These are phyloP conservation scores for Aspergillus sp. DNA, from an alignment of 2,329 filamentous ascomycete genomes.

Conservation along the genomic window DNA sequence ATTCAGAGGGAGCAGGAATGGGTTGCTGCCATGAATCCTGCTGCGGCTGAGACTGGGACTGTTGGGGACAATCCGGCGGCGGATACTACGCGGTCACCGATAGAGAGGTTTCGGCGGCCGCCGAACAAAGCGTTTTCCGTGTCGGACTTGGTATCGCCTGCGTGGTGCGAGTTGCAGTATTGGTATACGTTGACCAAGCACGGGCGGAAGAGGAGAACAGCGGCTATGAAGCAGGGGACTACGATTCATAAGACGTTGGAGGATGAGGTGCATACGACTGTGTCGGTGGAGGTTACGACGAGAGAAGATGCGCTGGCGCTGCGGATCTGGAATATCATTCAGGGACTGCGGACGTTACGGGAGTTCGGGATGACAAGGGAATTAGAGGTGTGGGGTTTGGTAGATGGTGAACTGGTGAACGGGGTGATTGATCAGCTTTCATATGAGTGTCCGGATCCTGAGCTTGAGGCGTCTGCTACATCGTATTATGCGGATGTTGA, in stretches of 20 bases:
- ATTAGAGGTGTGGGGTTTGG: constrained; percentile 74
- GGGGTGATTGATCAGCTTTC: constrained; percentile 85
- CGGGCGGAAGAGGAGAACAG: constrained; percentile 67
- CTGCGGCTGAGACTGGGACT: constrained; percentile 6
- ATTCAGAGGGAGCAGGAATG: constrained; percentile 20
- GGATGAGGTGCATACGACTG: constrained; percentile 72
- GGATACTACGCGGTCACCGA: constrained; percentile 51
- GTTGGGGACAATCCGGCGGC: constrained; percentile 11
- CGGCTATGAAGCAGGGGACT: constrained; percentile 77
- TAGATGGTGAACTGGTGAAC: constrained; percentile 77
- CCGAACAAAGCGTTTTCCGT: constrained; percentile 77
- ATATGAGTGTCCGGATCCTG: constrained; percentile 65
- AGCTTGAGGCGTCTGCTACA: constrained; percentile 57
- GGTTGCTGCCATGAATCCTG: not conserved
- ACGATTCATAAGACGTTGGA: constrained; percentile 77
- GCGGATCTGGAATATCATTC: constrained; percentile 82
- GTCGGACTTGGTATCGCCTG: constrained; percentile 77
- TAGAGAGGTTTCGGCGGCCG: constrained; percentile 70
- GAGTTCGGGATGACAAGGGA: constrained; percentile 67
- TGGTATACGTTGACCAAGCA: constrained; percentile 75
- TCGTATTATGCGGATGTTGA: constrained; percentile 32
- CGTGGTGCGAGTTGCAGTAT: constrained; percentile 95
- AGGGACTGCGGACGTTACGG: constrained; percentile 68
- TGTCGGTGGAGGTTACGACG: constrained; percentile 63
- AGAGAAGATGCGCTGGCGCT: constrained; percentile 79